Conservation (phyloP, 2,329 filamentous ascomycete genomes). For the Colletotrichum sp. region DNA sequence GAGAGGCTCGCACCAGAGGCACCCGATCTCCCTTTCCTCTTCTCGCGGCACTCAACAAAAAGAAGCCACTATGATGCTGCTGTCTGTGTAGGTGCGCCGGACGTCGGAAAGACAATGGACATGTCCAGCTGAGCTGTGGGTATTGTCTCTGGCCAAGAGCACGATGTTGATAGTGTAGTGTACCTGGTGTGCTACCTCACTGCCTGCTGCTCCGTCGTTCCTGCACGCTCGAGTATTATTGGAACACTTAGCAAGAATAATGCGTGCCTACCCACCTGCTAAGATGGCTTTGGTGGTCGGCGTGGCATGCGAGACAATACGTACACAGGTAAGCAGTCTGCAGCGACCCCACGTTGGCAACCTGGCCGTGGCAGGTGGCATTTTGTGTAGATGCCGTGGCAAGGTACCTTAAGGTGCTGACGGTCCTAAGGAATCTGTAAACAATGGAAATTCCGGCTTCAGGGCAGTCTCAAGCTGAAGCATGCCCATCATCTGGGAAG, state of each 20-base stretch:
- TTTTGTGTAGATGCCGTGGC: neutral
- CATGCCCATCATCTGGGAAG: neutral
- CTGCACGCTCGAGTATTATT: neutral
- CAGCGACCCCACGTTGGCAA: neutral
- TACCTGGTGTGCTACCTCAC: neutral
- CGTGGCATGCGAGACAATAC: neutral
- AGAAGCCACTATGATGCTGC: neutral
- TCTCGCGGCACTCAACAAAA: neutral
- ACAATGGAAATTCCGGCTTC: neutral
- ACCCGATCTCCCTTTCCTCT: neutral
- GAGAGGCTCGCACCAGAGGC: neutral
- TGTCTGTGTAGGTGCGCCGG: neutral
- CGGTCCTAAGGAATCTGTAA: neutral
- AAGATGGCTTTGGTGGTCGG: neutral
- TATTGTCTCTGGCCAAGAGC: neutral
- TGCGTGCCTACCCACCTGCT: neutral
- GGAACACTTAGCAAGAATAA: neutral
- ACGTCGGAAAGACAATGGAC: neutral
- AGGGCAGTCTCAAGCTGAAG: neutral
- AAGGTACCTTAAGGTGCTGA: neutral
- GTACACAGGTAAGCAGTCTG: neutral
- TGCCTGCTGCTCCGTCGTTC: neutral
- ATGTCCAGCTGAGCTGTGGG: neutral
- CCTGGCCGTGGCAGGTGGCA: neutral
- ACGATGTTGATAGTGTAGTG: neutral